Evolutionary conservation across 306 rosid genomes (phyloP).

Genomic region (Prunus mume): DNA sequence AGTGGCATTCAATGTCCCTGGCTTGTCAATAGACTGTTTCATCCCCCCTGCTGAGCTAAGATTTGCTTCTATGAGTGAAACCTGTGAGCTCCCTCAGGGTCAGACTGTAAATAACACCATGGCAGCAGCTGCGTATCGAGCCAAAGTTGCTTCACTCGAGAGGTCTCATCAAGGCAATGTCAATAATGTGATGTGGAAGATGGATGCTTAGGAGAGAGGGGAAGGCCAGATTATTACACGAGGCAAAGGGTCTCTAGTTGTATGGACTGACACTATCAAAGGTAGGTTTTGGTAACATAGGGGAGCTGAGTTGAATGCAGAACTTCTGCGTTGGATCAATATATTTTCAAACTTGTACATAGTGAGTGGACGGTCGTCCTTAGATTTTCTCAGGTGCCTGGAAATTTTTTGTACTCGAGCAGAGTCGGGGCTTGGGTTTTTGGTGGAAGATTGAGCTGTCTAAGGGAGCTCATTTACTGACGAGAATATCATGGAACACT

Average conservation of each 20-base stretch:
- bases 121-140: conserved; percentile 53
- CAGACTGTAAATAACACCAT: conserved; percentile 49
- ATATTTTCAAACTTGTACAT: conserved; percentile 62
- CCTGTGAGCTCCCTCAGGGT: conserved; percentile 70
- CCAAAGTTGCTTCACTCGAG: conserved; percentile 65
- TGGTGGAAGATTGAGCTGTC: conserved; percentile 29
- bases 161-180: conserved; percentile 49
- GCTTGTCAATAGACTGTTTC: conserved; percentile 90
- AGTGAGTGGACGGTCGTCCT: conserved; percentile 24
- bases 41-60: conserved; percentile 95
- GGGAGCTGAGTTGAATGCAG: conserved; percentile 41
- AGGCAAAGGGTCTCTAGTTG: conserved; percentile 44
- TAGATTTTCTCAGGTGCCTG: conserved; percentile 27
- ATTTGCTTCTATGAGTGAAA: conserved; percentile 86
- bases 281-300: conserved; percentile 43
- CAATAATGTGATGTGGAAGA: conserved; percentile 63
- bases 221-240: conserved; percentile 16
- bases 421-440: conserved; percentile 30
- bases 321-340: conserved; percentile 42
- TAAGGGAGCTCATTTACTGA: conserved; percentile 8
- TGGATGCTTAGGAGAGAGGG: conserved; percentile 52
- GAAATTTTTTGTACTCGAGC: not conserved
- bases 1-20: conserved; percentile 94
- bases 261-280: conserved; percentile 45
- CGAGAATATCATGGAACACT: not conserved